Evolutionary conservation across 2,329 filamentous ascomycete genomes (phyloP).

Genomic region (Pseudogymnoascus sp.): DNA sequence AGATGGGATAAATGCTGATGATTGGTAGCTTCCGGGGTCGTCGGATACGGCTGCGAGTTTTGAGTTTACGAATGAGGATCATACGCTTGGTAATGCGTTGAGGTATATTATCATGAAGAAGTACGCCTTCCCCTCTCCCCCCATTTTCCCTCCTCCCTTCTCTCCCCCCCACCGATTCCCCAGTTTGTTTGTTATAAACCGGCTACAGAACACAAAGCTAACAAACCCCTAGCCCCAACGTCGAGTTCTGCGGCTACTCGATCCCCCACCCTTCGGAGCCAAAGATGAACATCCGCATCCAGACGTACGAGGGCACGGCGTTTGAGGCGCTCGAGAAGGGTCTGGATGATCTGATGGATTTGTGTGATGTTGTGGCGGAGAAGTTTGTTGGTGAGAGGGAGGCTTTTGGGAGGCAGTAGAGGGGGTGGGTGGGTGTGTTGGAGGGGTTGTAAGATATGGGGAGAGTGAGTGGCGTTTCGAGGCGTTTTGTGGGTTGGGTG

Average conservation of each 20-base stretch:
- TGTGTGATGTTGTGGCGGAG: slow-evolving; percentile 89
- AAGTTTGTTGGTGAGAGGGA: slow-evolving; percentile 69
- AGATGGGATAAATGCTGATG: too few relatives aligned
- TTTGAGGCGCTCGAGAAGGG: slow-evolving; percentile 86
- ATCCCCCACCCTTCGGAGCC: slow-evolving; percentile 94
- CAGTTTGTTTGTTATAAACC: neutral
- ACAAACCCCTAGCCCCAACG: slow-evolving; percentile 59
- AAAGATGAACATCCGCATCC: slow-evolving; percentile 95
- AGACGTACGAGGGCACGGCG: slow-evolving; percentile 82
- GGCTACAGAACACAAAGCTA: neutral
- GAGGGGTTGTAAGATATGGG: neutral
- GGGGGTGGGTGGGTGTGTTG: neutral
- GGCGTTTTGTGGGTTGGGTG: slow-evolving; percentile 22
- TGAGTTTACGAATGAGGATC: slow-evolving; percentile 87
- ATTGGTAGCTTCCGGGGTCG: slow-evolving; percentile 65
- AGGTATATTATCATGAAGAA: slow-evolving; percentile 99
- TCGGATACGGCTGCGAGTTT: slow-evolving; percentile 87
- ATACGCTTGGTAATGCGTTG: slow-evolving; percentile 89
- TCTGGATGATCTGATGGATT: slow-evolving; percentile 74
- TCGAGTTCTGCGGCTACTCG: slow-evolving; percentile 97
- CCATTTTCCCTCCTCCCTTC: too few relatives aligned
- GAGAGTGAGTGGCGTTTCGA: slow-evolving; percentile 19
- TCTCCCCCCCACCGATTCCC: neutral
- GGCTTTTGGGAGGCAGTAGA: slow-evolving; percentile 40
- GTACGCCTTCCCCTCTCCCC: slow-evolving; percentile 40